Evolutionary conservation across 2,329 filamentous ascomycete genomes (phyloP).

Genomic region (Xylaria sp.): DNA sequence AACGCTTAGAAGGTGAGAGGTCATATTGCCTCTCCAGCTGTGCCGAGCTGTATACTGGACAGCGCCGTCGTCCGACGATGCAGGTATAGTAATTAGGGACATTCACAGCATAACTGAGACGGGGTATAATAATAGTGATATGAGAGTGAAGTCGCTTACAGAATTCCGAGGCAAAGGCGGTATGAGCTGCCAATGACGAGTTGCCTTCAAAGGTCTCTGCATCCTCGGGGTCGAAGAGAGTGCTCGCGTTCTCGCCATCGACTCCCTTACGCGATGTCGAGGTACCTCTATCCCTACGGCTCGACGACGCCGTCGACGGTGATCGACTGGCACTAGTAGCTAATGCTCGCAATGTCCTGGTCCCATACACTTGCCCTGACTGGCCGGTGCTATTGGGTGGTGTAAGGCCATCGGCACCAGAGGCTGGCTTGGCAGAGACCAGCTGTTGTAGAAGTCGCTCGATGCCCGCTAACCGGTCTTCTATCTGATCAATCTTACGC

Average conservation of each 20-base stretch:
- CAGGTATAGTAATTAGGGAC: not conserved
- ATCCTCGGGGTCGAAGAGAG: conserved; percentile 64
- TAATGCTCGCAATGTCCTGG: conserved; percentile 5
- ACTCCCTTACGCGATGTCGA: conserved; percentile 24
- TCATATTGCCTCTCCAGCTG: not conserved
- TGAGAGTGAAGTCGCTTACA: conserved; percentile 25
- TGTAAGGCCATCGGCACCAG: conserved; percentile 13
- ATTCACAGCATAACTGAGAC: not conserved
- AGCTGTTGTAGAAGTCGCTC: conserved; percentile 53
- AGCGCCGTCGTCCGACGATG: not conserved
- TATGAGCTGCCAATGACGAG: conserved; percentile 59
- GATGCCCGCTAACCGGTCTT: conserved; percentile 54
- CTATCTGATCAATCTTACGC: conserved; percentile 60
- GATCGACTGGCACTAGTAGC: conserved; percentile 8
- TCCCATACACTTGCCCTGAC: conserved; percentile 6
- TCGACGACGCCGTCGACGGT: conserved; percentile 22
- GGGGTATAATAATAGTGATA: not conserved
- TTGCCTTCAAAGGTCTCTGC: conserved; percentile 59
- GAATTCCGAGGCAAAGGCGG: conserved; percentile 60
- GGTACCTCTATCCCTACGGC: conserved; percentile 54
- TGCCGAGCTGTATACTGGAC: not conserved
- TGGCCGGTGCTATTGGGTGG: conserved; percentile 14
- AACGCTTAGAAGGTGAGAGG: not conserved
- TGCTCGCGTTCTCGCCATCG: conserved; percentile 53
- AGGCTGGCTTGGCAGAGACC: conserved; percentile 19